phyloP scores from a whole-genome alignment of 2,329 filamentous ascomycete species.

The Chrysoporthe puriensis region DNA sequence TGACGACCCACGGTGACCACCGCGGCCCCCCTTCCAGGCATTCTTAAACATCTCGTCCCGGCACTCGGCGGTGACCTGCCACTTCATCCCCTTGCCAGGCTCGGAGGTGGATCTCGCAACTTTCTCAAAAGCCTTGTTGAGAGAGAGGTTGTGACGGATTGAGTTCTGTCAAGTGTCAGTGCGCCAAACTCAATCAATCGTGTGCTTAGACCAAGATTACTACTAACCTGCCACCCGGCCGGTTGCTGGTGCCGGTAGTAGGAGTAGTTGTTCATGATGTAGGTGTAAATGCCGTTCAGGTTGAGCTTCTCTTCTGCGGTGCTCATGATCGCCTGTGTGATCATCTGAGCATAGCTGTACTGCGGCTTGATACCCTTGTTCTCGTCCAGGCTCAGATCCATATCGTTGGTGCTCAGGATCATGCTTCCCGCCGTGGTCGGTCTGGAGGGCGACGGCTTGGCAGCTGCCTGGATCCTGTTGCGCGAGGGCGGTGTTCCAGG shows the following conservation, averaged over 20 bases:
- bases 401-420: slow-evolving; percentile 56
- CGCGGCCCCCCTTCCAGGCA: slow-evolving; percentile 62
- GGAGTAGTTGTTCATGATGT: slow-evolving; percentile 87
- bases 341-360: slow-evolving; percentile 95
- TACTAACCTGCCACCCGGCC: slow-evolving; percentile 85
- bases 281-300: slow-evolving; percentile 89
- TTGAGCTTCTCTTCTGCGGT: slow-evolving; percentile 88
- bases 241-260: slow-evolving; percentile 82
- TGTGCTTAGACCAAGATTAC: slow-evolving; percentile 35
- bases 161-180: slow-evolving; percentile 67
- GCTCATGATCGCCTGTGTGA: slow-evolving; percentile 91
- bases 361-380: slow-evolving; percentile 93
- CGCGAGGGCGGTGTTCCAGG: slow-evolving; percentile 63
- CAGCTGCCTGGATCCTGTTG: slow-evolving; percentile 37
- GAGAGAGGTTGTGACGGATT: slow-evolving; percentile 91
- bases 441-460: slow-evolving; percentile 45
- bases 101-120: slow-evolving; percentile 91
- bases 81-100: slow-evolving; percentile 98
- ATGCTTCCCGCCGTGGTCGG: slow-evolving; percentile 42
- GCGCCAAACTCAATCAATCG: neutral
- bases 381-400: slow-evolving; percentile 80
- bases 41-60: slow-evolving; percentile 87
- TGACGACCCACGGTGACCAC: slow-evolving; percentile 69
- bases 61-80: slow-evolving; percentile 85
- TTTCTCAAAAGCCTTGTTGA: slow-evolving; percentile 95